These are phyloP conservation scores for Teratosphaeria epicoccoides DNA, from an alignment of 2,329 filamentous ascomycete genomes.

Conservation along the genomic window DNA sequence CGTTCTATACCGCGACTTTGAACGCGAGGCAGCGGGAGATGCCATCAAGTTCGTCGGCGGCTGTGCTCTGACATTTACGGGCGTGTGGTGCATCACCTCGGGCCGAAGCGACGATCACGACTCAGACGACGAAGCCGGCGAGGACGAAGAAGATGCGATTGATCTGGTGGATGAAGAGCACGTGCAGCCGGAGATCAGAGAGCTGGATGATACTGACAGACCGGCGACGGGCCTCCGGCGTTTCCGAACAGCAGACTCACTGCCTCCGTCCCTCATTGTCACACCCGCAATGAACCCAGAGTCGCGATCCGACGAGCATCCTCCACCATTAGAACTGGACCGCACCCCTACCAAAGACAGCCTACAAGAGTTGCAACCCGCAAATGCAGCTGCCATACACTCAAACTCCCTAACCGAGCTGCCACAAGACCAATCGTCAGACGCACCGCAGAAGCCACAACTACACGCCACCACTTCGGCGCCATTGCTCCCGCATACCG, in stretches of 20 bases:
- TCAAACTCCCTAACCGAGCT: constrained; percentile 13
- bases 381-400: constrained; percentile 23
- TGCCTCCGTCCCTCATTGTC: constrained; percentile 14
- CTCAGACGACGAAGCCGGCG: constrained; percentile 40
- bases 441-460: constrained; percentile 10
- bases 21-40: constrained; percentile 62
- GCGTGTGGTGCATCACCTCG: constrained; percentile 94
- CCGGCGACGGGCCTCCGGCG: constrained; percentile 9
- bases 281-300: constrained; percentile 7
- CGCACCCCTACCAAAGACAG: constrained; percentile 1
- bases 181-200: constrained; percentile 17
- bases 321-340: constrained; percentile 4
- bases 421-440: constrained; percentile 6
- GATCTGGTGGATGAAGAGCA: constrained; percentile 31
- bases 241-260: constrained; percentile 9
- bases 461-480: constrained; percentile 29
- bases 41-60: constrained; percentile 80
- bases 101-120: constrained; percentile 55
- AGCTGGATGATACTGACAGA: constrained; percentile 11
- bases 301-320: background rate
- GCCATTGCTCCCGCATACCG: constrained; percentile 19
- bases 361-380: constrained; percentile 9
- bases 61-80: constrained; percentile 84
- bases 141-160: constrained; percentile 33
- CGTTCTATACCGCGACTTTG: constrained; percentile 87